phyloP scores from a whole-genome alignment of 192 early-diverging fungal species.

The Backusella mclennaniae region DNA sequence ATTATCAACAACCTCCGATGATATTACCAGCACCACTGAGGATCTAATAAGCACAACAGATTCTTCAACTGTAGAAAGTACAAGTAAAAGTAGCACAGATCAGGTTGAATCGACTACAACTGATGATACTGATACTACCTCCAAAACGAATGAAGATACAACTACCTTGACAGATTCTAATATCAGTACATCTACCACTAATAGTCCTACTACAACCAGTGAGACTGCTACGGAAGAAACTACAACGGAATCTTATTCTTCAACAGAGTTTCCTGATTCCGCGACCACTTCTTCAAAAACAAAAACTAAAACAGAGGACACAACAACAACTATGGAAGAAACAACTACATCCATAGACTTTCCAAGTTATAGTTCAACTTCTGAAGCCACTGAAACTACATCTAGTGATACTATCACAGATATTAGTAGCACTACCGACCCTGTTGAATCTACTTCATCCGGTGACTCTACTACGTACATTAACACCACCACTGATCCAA shows the following conservation, averaged over 20 bases:
- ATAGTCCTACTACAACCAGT: neutral
- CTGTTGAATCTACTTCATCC: too few relatives aligned
- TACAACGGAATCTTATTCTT: neutral
- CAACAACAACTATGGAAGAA: neutral
- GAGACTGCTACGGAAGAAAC: neutral
- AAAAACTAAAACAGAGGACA: neutral
- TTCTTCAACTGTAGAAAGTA: neutral
- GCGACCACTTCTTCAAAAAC: neutral
- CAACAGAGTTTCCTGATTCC: neutral
- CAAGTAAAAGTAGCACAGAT: neutral
- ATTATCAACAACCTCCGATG: neutral
- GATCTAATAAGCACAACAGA: neutral
- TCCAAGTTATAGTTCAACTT: neutral
- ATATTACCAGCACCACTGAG: neutral
- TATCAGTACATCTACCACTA: neutral
- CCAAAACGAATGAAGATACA: neutral
- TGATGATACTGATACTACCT: neutral
- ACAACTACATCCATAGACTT: neutral
- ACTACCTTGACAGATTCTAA: neutral
- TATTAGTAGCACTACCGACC: neutral
- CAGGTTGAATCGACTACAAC: neutral
- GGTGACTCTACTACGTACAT: too few relatives aligned
- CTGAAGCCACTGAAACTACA: neutral
- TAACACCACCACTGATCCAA: too few relatives aligned
- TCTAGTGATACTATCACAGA: neutral